These are phyloP conservation scores for Xylaria sp. DNA, from an alignment of 2,329 filamentous ascomycete genomes.

Conservation along the genomic window DNA sequence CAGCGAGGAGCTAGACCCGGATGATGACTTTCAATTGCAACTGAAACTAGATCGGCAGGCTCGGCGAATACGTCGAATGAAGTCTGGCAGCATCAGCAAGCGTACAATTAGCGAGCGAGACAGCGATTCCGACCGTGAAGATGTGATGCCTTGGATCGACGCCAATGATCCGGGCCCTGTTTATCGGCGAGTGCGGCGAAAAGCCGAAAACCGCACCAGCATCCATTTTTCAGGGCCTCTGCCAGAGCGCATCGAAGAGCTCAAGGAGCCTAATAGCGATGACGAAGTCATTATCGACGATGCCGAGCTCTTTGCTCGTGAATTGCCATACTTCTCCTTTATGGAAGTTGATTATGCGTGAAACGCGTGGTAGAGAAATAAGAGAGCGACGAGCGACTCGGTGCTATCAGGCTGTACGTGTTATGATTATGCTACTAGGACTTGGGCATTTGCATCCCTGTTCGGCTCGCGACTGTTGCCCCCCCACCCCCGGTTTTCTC, in stretches of 20 bases:
- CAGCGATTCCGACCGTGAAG: conserved; percentile 50
- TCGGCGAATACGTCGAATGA: conserved; percentile 47
- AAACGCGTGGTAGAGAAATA: conserved; percentile 32
- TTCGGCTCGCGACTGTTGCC: conserved; percentile 4
- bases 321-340: conserved; percentile 49
- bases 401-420: conserved; percentile 4
- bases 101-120: conserved; percentile 51
- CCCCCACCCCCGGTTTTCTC: background rate
- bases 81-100: conserved; percentile 51
- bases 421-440: background rate
- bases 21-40: conserved; percentile 44
- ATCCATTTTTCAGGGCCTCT: conserved; percentile 45
- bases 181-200: conserved; percentile 47
- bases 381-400: background rate
- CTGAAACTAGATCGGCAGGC: conserved; percentile 41
- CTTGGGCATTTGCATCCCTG: background rate
- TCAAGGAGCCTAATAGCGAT: conserved; percentile 49
- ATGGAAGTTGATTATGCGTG: conserved; percentile 50
- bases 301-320: conserved; percentile 45
- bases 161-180: conserved; percentile 38
- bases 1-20: conserved; percentile 41
- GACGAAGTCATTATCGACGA: conserved; percentile 49
- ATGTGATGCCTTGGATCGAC: conserved; percentile 47
- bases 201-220: conserved; percentile 47
- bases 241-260: conserved; percentile 49